Evolutionary conservation across 1,284 basidiomycete species (phyloP), one percentile per base, ranked within the genome.

Genomic region (Fomitopsis betulina): DNA sequence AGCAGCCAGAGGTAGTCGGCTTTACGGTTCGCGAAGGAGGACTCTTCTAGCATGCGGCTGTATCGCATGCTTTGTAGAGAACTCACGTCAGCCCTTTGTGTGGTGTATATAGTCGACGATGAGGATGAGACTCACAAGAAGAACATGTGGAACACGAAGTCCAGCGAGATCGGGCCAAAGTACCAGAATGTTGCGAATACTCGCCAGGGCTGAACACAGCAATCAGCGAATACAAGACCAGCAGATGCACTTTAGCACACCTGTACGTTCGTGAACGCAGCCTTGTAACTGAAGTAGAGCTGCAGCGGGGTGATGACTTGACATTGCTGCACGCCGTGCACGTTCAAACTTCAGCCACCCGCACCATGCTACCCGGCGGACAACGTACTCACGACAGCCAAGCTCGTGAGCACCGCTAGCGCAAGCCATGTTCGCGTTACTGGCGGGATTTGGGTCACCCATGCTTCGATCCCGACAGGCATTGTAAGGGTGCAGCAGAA

Each of bases 1-100:
- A 99, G 81, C 17, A 99, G 79, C 91, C 93, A 97, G 66, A 96
- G 89, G 73, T 96, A 99, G 71, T 97, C 95, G 35, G 96, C 95
- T 71, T 82, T 88, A 40, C 84, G 82, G 63, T 95, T 94, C 32
- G 92, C 88, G 72, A 96, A 99, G 1, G 94, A 94, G 27, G 94
- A 94, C 72, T 98, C 94, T 74, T 99, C 96, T 1, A 99, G 79
- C 86, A 98, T 91, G 53, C 94, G 84, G 57, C 93, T 94, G 71
- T 98, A 99, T 55, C 96, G 82, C 93, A 98, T 96, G 70, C 94
- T 94, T 55, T 27, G 19, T 15, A 9, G 42, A 37, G 27, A 2
- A 39, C 45, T 35, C 39, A 58, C 25, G 5, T 51, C 53, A 49
- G 43, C 3, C n/a, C n/a, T 39, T n/a, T n/a, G 49, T 25, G 56